Conservation (phyloP, 768 basidiomycete species). For the Lactarius hatsudake region DNA sequence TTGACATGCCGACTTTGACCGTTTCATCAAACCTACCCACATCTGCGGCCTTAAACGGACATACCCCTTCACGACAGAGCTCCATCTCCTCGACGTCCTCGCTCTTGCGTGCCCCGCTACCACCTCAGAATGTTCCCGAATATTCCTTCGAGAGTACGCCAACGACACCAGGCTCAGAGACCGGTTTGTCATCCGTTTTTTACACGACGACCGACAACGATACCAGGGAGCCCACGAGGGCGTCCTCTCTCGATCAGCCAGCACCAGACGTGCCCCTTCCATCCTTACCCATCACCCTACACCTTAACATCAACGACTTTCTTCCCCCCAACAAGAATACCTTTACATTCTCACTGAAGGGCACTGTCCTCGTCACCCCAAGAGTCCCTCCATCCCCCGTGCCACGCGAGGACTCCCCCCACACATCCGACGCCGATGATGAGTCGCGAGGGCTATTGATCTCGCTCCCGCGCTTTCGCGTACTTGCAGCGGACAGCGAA, state of each 20-base stretch:
- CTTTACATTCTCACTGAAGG: constrained; percentile 65
- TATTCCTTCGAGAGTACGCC: constrained; percentile 74
- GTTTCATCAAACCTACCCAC: constrained; percentile 12
- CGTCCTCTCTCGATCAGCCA: constrained; percentile 38
- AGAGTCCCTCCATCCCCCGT: constrained; percentile 35
- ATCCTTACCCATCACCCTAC: constrained; percentile 68
- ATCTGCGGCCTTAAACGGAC: constrained; percentile 30
- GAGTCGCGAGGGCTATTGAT: constrained; percentile 48
- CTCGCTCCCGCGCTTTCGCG: constrained; percentile 63
- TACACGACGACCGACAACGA: constrained; percentile 38
- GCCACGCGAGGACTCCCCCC: constrained; percentile 22
- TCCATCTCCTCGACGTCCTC: constrained; percentile 49
- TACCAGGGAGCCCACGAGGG: constrained; percentile 38
- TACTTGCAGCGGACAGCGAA: constrained; percentile 66
- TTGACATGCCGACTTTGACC: constrained; percentile 40
- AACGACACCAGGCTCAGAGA: constrained; percentile 47
- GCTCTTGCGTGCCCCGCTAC: constrained; percentile 72
- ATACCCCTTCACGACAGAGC: constrained; percentile 37
- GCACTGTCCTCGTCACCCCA: constrained; percentile 60
- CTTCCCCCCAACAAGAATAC: constrained; percentile 59
- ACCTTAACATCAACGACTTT: constrained; percentile 79
- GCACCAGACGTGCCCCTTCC: constrained; percentile 32
- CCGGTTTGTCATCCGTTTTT: constrained; percentile 40
- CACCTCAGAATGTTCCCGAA: constrained; percentile 58
- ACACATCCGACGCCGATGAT: constrained; percentile 29